Percentiles rank a stretch among this genome's conserved stretches.
Conservation (phyloP, 176 grass and related monocot species). For the Aegilops umbellulata region DNA sequence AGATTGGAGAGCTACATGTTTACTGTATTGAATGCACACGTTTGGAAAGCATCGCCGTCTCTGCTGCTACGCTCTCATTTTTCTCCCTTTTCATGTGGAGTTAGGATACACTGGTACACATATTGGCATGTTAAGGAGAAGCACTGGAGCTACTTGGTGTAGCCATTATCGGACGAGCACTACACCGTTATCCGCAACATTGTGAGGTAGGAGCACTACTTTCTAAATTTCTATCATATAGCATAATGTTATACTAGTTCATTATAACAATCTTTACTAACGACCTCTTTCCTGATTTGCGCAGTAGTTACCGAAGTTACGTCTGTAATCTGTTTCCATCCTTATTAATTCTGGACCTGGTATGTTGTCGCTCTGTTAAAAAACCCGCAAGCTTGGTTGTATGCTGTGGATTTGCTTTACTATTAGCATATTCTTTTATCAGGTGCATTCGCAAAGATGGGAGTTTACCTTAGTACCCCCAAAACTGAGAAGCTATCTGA, state of each 20-base stretch:
- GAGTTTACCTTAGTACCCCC: slow-evolving; percentile 91
- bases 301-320: neutral
- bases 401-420: neutral
- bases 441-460: slow-evolving; percentile 53
- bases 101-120: neutral
- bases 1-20: neutral
- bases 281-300: neutral
- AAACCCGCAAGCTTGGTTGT: neutral
- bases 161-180: neutral
- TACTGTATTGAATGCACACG: neutral
- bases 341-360: neutral
- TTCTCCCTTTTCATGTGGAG: neutral
- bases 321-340: neutral
- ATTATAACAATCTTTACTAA: neutral
- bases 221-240: neutral
- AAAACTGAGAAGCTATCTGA: slow-evolving; percentile 92
- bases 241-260: neutral
- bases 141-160: neutral
- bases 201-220: neutral
- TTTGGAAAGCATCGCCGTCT: neutral
- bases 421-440: neutral
- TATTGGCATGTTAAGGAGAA: neutral
- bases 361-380: neutral
- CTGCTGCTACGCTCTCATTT: neutral
- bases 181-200: neutral